Percentiles rank a stretch among this genome's conserved stretches.
These are phyloP conservation scores for Aureobasidium pullulans DNA, from an alignment of 2,329 filamentous ascomycete genomes.

Conservation along the genomic window DNA sequence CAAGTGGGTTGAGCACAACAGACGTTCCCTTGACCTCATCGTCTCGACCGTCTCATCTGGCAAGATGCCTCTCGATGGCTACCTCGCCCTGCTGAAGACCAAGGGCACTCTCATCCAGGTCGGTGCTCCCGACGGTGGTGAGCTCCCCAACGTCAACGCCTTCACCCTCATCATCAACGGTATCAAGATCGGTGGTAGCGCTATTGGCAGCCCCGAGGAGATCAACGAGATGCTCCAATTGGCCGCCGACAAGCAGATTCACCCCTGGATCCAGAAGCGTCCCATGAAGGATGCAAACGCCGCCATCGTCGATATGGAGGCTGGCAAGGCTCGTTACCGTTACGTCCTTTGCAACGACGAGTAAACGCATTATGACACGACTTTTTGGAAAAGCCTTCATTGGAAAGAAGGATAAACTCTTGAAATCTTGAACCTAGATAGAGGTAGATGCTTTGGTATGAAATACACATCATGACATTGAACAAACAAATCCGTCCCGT, in stretches of 20 bases:
- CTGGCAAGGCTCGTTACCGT: conserved; percentile 44
- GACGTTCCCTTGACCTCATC: conserved; percentile 47
- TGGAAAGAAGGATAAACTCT: neutral
- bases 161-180: conserved; percentile 52
- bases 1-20: conserved; percentile 50
- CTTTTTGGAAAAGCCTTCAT: neutral
- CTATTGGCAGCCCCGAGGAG: conserved; percentile 47
- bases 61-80: conserved; percentile 54
- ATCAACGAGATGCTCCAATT: conserved; percentile 55
- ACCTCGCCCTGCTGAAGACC: conserved; percentile 51
- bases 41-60: conserved; percentile 49
- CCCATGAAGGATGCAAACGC: conserved; percentile 52
- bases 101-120: conserved; percentile 54
- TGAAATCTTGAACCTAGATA: neutral
- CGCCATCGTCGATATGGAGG: conserved; percentile 49
- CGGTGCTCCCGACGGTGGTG: conserved; percentile 36
- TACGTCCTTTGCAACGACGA: conserved; percentile 31
- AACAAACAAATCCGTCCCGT: too few species aligned
- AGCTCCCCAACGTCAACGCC: conserved; percentile 45
- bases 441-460: neutral
- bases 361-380: neutral
- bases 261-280: conserved; percentile 55
- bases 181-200: conserved; percentile 35
- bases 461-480: neutral
- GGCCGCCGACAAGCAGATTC: conserved; percentile 50